Evolutionary conservation across 345 rosid species (phyloP), one percentile per base, ranked within the genome.

Genomic region (Citrus cavaleriei): DNA sequence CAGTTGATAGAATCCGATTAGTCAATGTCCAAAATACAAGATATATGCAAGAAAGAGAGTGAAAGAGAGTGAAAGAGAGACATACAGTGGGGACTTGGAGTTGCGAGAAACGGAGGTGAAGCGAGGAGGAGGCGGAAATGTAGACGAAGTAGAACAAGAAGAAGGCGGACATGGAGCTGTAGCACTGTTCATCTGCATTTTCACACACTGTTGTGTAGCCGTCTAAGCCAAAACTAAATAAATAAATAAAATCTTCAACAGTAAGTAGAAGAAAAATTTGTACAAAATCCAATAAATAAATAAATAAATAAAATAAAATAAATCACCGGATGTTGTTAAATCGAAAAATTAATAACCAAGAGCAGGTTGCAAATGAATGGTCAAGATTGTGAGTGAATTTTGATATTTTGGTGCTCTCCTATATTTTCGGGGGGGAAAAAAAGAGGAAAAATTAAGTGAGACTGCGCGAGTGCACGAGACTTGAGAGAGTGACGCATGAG

Each of bases 131-230:
- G 84, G 85, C 74, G 86, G 86, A 74, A 88, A 78, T 7, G 88
- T 67, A 1, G 93, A 88, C 77, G 88, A 84, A 54, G 88, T 82
- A 10, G 81, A 83, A 25, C 87, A 80, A 7, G 91, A 81, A 51
- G 80, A 88, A 24, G 87, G 83, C 40, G 79, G 25, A 57, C 73
- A 62, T 7, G 83, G 38, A 49, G 28, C 63, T 2, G 68, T 1
- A 2, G 6, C 27, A 35, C 27, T 19, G 38, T 19, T 71, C 40
- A 71, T 65, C 78, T 49, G 32, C 60, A 49, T 75, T 34, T 37
- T n/a, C 19, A 32, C 10, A 22, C 25, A 5, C 58, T 18, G 8
- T 5, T 5, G 58, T 18, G 58, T 0, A 18, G n/a, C 19, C 18
- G 22, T 54, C 2, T 5, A 18, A 54, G 21, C 7, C 58, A 54